Evolutionary conservation across 2,329 filamentous ascomycete genomes (phyloP).

Genomic region (Cercospora sesami): DNA sequence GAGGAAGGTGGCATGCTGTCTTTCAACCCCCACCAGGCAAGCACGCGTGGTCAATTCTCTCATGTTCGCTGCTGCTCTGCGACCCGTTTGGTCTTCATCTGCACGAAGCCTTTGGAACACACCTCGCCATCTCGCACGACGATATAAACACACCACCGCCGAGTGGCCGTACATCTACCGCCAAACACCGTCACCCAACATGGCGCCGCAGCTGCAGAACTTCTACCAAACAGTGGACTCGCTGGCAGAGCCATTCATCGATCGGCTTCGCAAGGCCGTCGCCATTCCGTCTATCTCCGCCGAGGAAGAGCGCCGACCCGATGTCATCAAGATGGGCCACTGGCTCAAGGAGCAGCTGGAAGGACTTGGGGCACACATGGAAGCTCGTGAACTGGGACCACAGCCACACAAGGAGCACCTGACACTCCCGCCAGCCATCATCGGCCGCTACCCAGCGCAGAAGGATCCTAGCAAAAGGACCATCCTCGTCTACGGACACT

Average conservation of each 20-base stretch:
- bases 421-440: slow-evolving; percentile 86
- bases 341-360: slow-evolving; percentile 83
- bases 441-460: slow-evolving; percentile 76
- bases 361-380: slow-evolving; percentile 78
- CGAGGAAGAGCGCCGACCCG: slow-evolving; percentile 80
- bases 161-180: slow-evolving; percentile 52
- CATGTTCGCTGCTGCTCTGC: slow-evolving; percentile 20
- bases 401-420: slow-evolving; percentile 89
- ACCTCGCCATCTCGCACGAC: not conserved
- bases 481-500: slow-evolving; percentile 96
- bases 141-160: slow-evolving; percentile 8
- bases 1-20: slow-evolving; percentile 7
- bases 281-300: slow-evolving; percentile 95
- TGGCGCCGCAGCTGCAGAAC: slow-evolving; percentile 86
- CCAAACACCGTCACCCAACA: slow-evolving; percentile 48
- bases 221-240: slow-evolving; percentile 92
- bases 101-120: not conserved
- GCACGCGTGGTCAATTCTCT: not conserved
- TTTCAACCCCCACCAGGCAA: not conserved
- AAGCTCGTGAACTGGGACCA: slow-evolving; percentile 83
- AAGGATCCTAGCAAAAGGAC: slow-evolving; percentile 90
- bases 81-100: slow-evolving; percentile 6
- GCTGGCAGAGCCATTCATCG: slow-evolving; percentile 78
- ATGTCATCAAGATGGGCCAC: slow-evolving; percentile 95
- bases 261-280: slow-evolving; percentile 85